Evolutionary conservation across 1,284 basidiomycete genomes (phyloP), one percentile per base, ranked within the genome.

Genomic region (Austroboletus rostrupii): DNA sequence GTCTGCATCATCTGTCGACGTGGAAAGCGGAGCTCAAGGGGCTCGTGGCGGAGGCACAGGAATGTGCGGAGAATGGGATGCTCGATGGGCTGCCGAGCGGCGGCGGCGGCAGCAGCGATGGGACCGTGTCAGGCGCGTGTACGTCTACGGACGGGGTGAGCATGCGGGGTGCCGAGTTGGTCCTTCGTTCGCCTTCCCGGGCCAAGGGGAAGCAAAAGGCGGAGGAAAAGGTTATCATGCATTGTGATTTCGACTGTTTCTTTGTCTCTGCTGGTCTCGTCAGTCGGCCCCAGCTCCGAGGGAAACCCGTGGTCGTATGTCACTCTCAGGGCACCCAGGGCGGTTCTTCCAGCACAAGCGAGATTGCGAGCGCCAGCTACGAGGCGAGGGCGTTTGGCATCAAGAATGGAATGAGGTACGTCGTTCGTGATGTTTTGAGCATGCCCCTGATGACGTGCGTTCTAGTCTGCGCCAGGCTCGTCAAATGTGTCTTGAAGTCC

Each of bases 241-340:
- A 97, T 61, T 91, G 92, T 61, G 94, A 97, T 68, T 98, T 99
- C 61, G 96, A 99, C 65, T 92, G 88, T 61, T 99, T 98, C 76
- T 99, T 99, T 63, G 94, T 97, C 12, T 85, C 90, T 1, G 93
- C 87, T n/a, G 91, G 92, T 0, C 68, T 96, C 42, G 75, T 90
- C 3, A 80, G 77, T 47, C 74, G 90, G 0, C 90, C 91, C 0
- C 78, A 95, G 52, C 68, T 96, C 37, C 82, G 80, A 46, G 92
- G 92, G 1, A 90, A 90, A 64, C 91, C 96, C 0, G 85, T 89
- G 2, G 94, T 95, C 0, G 97, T 99, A 0, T 99, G 96, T 64
- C 96, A 99, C 71, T 92, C 92, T 3, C 86, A 92, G 57, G 87
- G 84, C 0, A 70, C 62, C 11, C 82, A 81, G 51, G 87, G 83